A percentile compares a stretch with the other conserved stretches of the same genome.
Conservation (phyloP, 352 stramenopile genomes). For the Pythium aphanidermatum region DNA sequence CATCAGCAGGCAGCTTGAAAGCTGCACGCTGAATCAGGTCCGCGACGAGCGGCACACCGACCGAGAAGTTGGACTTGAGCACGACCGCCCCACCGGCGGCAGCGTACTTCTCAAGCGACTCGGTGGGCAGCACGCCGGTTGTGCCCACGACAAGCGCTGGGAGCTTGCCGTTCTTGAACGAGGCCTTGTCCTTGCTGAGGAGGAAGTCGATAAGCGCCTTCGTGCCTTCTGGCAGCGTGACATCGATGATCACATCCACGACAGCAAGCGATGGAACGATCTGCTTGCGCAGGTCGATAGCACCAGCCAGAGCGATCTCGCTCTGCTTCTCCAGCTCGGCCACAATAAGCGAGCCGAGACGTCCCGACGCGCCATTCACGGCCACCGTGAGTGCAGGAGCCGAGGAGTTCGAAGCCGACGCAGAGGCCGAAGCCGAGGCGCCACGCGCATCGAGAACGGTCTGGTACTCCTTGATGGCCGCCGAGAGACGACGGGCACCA, state of each 20-base stretch:
- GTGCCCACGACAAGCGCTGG: constrained; percentile 75
- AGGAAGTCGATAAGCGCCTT: constrained; percentile 54
- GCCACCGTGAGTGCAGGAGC: constrained; percentile 38
- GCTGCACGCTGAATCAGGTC: constrained; percentile 67
- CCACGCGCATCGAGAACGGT: constrained; percentile 23
- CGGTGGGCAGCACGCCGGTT: constrained; percentile 51
- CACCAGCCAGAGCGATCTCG: constrained; percentile 42
- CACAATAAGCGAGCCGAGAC: constrained; percentile 68
- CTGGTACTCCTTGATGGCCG: constrained; percentile 63
- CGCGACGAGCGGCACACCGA: constrained; percentile 71
- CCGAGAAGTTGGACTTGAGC: constrained; percentile 81
- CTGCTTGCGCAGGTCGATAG: constrained; percentile 54
- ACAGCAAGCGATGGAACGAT: constrained; percentile 27
- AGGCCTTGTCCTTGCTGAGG: constrained; percentile 39
- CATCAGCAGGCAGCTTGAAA: constrained; percentile 62
- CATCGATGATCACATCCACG: constrained; percentile 73
- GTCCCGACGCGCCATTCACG: constrained; percentile 62
- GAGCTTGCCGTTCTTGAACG: constrained; percentile 60
- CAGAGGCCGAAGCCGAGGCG: constrained; percentile 20
- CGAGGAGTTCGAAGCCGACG: constrained; percentile 6
- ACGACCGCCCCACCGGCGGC: constrained; percentile 48
- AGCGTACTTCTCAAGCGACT: constrained; percentile 54
- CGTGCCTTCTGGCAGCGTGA: constrained; percentile 68
- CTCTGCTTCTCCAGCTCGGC: constrained; percentile 45
- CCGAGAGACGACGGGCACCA: constrained; percentile 61